Conservation (phyloP, 1,284 basidiomycete species). For the Termitomyces sp. region DNA sequence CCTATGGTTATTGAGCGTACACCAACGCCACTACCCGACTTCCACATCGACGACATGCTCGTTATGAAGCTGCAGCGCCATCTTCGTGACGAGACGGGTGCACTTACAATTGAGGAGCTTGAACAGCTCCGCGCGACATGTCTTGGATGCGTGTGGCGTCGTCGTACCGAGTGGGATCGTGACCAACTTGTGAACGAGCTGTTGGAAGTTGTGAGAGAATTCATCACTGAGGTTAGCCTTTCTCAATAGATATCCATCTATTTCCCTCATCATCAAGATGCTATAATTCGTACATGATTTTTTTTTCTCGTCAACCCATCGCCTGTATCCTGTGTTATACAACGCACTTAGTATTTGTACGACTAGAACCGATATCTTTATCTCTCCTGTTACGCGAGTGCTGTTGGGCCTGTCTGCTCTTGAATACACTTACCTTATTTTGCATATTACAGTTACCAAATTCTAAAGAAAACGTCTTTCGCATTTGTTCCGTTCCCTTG, state of each 20-base stretch:
- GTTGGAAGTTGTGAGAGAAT: slow-evolving; percentile 49
- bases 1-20: slow-evolving; percentile 51
- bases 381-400: neutral
- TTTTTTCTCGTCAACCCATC: neutral
- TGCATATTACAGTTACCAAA: neutral
- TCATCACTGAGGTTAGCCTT: slow-evolving; percentile 49
- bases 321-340: neutral
- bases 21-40: slow-evolving; percentile 63
- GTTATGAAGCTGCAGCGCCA: slow-evolving; percentile 43
- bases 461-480: no score
- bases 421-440: neutral
- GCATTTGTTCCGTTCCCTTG: no score
- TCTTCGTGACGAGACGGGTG: slow-evolving; percentile 49
- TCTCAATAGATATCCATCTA: slow-evolving; percentile 12
- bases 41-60: slow-evolving; percentile 48
- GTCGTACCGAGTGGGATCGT: slow-evolving; percentile 81
- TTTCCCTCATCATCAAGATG: neutral
- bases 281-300: neutral
- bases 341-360: neutral
- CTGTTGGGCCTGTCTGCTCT: neutral
- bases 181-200: slow-evolving; percentile 59
- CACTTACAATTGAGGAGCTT: slow-evolving; percentile 80
- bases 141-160: slow-evolving; percentile 77
- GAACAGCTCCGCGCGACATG: slow-evolving; percentile 89
- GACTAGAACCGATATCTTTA: slow-evolving; percentile 2